phyloP scores from a whole-genome alignment of 257 asterid genomes.

The Solanum okadae region DNA sequence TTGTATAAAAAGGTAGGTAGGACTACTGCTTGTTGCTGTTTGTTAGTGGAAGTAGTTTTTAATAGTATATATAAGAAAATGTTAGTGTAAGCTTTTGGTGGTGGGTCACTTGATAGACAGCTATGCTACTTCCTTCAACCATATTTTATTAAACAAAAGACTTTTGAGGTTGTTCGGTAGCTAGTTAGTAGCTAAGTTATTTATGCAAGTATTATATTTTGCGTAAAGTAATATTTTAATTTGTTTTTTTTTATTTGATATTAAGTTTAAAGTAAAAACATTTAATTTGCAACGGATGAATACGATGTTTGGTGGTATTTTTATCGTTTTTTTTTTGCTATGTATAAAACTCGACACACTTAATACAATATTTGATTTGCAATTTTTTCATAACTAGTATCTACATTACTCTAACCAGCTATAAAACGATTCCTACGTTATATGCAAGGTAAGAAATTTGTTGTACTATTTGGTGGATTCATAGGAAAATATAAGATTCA shows the following conservation, averaged over 20 bases:
- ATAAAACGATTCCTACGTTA: neutral
- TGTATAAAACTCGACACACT: neutral
- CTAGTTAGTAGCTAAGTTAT: neutral
- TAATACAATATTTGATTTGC: neutral
- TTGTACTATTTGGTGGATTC: neutral
- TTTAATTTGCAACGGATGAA: neutral
- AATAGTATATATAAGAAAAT: neutral
- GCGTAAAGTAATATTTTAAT: neutral
- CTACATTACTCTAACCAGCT: neutral
- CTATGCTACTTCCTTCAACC: neutral
- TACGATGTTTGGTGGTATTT: neutral
- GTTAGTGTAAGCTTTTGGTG: conserved; percentile 27
- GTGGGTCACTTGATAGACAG: conserved; percentile 33
- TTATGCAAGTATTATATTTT: neutral
- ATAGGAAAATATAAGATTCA: neutral
- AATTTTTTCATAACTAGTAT: neutral
- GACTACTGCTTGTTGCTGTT: neutral
- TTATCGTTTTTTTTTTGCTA: neutral
- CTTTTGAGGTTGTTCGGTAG: neutral
- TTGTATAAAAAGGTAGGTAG: neutral
- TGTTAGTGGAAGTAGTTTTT: neutral
- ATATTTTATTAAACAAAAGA: neutral
- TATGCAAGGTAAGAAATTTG: neutral
- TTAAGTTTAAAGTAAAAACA: neutral
- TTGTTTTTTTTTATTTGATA: too few relatives aligned